These are phyloP conservation scores for Syncephalastrum contaminatum DNA, from an alignment of 371 early-diverging fungal species.

Conservation along the genomic window DNA sequence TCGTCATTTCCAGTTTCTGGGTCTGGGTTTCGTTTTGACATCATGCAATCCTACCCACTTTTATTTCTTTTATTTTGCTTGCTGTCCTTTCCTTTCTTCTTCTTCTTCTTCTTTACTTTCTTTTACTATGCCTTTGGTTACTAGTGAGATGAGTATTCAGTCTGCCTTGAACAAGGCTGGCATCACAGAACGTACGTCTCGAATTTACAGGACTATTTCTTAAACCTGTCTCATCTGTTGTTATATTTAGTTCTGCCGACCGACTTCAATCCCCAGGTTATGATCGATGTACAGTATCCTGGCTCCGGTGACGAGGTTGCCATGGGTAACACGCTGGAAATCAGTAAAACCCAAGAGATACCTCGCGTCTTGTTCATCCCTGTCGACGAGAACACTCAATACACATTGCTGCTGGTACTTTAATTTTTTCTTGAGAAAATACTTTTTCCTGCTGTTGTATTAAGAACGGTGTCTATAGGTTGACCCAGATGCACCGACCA, in stretches of 20 bases:
- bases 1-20: background rate
- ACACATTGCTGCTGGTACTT: conserved; percentile 57
- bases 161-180: conserved; percentile 45
- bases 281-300: conserved; percentile 42
- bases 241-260: conserved; percentile 24
- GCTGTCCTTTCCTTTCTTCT: conserved; percentile 2
- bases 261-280: conserved; percentile 32
- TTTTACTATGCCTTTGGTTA: conserved; percentile 48
- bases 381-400: conserved; percentile 37
- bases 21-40: too few species aligned
- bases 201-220: background rate
- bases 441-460: too few species aligned
- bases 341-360: conserved; percentile 29
- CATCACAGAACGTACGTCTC: conserved; percentile 36
- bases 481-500: conserved; percentile 69
- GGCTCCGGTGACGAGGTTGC: conserved; percentile 40
- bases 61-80: background rate
- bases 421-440: too few species aligned
- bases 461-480: conserved; percentile 24
- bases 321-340: conserved; percentile 46
- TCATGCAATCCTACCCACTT: background rate
- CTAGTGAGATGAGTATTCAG: conserved; percentile 39
- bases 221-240: background rate
- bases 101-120: background rate
- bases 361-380: conserved; percentile 47